Percentiles rank a stretch among this genome's conserved stretches.
Evolutionary conservation across 768 basidiomycete genomes (phyloP).

Genomic region (Boletus rubropictus): DNA sequence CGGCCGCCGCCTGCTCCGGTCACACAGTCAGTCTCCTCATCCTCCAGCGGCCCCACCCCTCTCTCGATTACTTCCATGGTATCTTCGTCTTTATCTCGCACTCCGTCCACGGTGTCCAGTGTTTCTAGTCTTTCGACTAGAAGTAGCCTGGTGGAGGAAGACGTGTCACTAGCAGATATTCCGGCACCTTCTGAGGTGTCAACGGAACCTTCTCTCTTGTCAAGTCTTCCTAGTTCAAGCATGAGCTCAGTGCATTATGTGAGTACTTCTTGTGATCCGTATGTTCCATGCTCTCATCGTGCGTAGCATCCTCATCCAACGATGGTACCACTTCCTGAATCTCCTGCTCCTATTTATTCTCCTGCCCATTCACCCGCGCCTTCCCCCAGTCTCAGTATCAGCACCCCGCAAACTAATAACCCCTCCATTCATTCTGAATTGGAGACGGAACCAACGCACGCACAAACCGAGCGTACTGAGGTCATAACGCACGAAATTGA

Average conservation of each 20-base stretch:
- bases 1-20: constrained; percentile 19
- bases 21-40: constrained; percentile 23
- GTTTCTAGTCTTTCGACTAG: constrained; percentile 42
- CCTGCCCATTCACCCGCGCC: constrained; percentile 34
- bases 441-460: constrained; percentile 38
- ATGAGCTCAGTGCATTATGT: constrained; percentile 30
- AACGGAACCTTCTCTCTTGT: constrained; percentile 55
- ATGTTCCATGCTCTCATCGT: constrained; percentile 1
- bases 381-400: constrained; percentile 44
- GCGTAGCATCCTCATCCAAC: constrained; percentile 31
- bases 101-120: constrained; percentile 36
- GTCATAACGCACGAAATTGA: constrained; percentile 49
- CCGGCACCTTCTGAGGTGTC: constrained; percentile 33
- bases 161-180: constrained; percentile 16
- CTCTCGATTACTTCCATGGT: constrained; percentile 27
- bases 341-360: constrained; percentile 23
- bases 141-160: constrained; percentile 31
- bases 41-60: constrained; percentile 30
- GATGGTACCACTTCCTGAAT: constrained; percentile 24
- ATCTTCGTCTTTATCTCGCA: constrained; percentile 32
- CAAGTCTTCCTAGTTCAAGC: constrained; percentile 33
- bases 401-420: constrained; percentile 40
- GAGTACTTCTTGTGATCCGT: constrained; percentile 18
- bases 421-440: constrained; percentile 47
- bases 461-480: constrained; percentile 36